These are phyloP conservation scores for Chrysosporium keratinophilum DNA, from an alignment of 2,329 filamentous ascomycete genomes.

Conservation along the genomic window DNA sequence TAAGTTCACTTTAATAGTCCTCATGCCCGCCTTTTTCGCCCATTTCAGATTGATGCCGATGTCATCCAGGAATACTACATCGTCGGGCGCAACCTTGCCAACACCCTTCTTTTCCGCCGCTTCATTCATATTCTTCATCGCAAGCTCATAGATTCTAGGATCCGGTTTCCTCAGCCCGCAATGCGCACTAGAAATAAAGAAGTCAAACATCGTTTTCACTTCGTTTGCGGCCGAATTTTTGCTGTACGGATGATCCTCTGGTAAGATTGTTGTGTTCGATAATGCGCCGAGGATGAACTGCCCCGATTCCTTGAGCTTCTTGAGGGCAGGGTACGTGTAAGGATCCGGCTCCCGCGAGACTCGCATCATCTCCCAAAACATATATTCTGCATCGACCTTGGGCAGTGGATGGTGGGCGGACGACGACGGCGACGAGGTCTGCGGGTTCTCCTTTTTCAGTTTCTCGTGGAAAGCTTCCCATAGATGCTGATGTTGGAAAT, in stretches of 20 bases:
- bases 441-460: constrained; percentile 21
- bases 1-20: constrained; percentile 73
- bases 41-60: constrained; percentile 88
- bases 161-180: constrained; percentile 83
- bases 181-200: constrained; percentile 79
- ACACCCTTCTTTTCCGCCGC: constrained; percentile 50
- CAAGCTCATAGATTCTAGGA: constrained; percentile 64
- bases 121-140: constrained; percentile 56
- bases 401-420: constrained; percentile 53
- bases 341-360: constrained; percentile 62
- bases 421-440: not conserved
- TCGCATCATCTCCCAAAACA: constrained; percentile 91
- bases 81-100: constrained; percentile 48
- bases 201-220: constrained; percentile 62
- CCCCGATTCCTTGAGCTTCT: constrained; percentile 53
- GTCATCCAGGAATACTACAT: constrained; percentile 83
- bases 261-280: constrained; percentile 84
- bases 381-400: constrained; percentile 59
- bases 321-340: constrained; percentile 75
- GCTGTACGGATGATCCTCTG: constrained; percentile 42
- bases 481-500: constrained; percentile 55
- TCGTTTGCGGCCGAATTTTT: constrained; percentile 37
- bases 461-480: constrained; percentile 55
- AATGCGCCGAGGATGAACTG: constrained; percentile 68
- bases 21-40: constrained; percentile 62